Evolutionary conservation across 2,329 filamentous ascomycete species (phyloP).

Genomic region (Calonectria pteridis): DNA sequence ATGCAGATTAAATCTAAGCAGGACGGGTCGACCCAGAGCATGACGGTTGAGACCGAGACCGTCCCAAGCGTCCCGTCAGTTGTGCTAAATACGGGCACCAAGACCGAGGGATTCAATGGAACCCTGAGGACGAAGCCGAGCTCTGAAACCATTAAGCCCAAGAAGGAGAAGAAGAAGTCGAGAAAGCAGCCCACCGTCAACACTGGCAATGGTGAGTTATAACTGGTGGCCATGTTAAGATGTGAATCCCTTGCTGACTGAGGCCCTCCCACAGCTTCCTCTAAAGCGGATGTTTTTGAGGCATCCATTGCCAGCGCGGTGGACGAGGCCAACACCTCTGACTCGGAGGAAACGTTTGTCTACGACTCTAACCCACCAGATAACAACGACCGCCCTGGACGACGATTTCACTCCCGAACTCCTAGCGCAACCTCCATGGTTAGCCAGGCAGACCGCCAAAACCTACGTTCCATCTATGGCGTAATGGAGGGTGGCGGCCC

Average conservation of each 20-base stretch:
- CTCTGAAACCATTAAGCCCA: conserved; percentile 94
- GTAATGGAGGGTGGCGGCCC: conserved; percentile 70
- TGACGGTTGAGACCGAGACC: conserved; percentile 98
- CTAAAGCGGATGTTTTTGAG: conserved; percentile 98
- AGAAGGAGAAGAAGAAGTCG: conserved; percentile 85
- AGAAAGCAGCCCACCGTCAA: conserved; percentile 81
- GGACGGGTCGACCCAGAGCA: conserved; percentile 85
- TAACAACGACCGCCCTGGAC: conserved; percentile 67
- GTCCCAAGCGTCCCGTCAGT: conserved; percentile 92
- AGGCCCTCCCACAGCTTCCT: conserved; percentile 35
- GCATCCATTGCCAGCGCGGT: conserved; percentile 96
- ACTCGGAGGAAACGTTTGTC: conserved; percentile 98
- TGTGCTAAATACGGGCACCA: conserved; percentile 75
- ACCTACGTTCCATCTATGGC: conserved; percentile 74
- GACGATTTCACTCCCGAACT: conserved; percentile 91
- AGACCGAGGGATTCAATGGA: conserved; percentile 73
- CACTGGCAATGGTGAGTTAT: conserved; percentile 73
- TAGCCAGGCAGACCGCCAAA: conserved; percentile 74
- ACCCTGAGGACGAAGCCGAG: conserved; percentile 89
- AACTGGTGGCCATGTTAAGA: background rate
- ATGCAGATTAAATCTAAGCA: conserved; percentile 78
- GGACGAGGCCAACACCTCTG: conserved; percentile 94
- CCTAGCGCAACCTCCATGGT: conserved; percentile 90
- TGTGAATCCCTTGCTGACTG: conserved; percentile 23
- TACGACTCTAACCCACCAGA: conserved; percentile 97